Evolutionary conservation across 2,329 filamentous ascomycete genomes (phyloP).

Genomic region (Chrysosphaeria jannelii): DNA sequence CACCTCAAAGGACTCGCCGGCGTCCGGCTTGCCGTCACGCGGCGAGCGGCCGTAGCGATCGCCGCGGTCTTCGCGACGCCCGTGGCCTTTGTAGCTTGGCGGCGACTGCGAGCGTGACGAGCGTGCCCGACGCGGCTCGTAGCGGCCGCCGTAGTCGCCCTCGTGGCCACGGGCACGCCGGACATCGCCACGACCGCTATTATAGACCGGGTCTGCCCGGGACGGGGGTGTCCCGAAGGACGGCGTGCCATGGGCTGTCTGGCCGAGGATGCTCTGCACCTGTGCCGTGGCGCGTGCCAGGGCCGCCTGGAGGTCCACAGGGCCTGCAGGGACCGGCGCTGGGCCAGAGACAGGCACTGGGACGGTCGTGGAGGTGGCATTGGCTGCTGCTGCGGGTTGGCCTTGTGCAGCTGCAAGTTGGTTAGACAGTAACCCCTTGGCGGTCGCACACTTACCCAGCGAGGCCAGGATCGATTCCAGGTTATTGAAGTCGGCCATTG

Average conservation of each 20-base stretch:
- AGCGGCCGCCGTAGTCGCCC: slow-evolving; percentile 18
- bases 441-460: slow-evolving; percentile 5
- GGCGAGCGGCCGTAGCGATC: slow-evolving; percentile 6
- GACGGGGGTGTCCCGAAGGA: slow-evolving; percentile 4
- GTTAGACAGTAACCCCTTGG: not conserved
- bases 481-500: slow-evolving; percentile 4
- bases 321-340: slow-evolving; percentile 43
- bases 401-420: too few relatives aligned
- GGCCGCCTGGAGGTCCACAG: slow-evolving; percentile 29
- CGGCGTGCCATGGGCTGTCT: slow-evolving; percentile 29
- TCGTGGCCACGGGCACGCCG: too few relatives aligned
- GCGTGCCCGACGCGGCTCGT: slow-evolving; percentile 25
- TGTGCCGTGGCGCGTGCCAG: slow-evolving; percentile 28
- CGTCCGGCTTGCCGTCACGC: slow-evolving; percentile 7
- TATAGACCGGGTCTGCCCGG: too few relatives aligned
- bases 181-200: too few relatives aligned
- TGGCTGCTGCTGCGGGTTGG: too few relatives aligned
- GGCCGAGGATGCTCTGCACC: slow-evolving; percentile 1
- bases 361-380: not conserved
- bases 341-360: slow-evolving; percentile 24
- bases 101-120: slow-evolving; percentile 7
- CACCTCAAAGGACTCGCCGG: slow-evolving; percentile 46
- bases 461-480: slow-evolving; percentile 6
- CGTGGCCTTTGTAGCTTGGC: not conserved
- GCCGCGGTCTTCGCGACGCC: slow-evolving; percentile 15